Percentiles rank a stretch among this genome's conserved stretches.
Conservation (phyloP, 2,329 filamentous ascomycete species). For the Sarocladium oryzae region DNA sequence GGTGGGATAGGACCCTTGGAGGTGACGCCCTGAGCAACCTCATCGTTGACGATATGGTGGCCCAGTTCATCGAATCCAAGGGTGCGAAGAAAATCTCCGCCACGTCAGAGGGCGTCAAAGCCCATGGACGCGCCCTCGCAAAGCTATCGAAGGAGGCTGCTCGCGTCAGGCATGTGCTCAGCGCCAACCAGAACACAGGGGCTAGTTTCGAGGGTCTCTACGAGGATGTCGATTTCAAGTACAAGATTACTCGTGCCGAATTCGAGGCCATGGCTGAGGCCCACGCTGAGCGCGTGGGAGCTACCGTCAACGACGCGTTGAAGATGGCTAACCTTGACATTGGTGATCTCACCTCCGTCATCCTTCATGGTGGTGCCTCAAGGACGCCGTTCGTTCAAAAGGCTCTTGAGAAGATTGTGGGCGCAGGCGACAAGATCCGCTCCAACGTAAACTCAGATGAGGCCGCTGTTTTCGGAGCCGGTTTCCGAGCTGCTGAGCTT, state of each 20-base stretch:
- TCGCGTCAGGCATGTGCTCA: constrained; percentile 79
- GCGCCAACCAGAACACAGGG: constrained; percentile 79
- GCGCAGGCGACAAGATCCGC: constrained; percentile 70
- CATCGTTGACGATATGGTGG: constrained; percentile 83
- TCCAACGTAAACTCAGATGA: constrained; percentile 97
- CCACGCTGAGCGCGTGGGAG: constrained; percentile 61
- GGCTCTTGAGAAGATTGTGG: constrained; percentile 69
- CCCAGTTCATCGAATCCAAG: constrained; percentile 66
- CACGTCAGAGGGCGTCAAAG: constrained; percentile 56
- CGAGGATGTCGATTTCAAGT: constrained; percentile 88
- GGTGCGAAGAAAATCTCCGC: constrained; percentile 60
- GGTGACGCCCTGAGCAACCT: constrained; percentile 84
- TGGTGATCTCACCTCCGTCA: constrained; percentile 76
- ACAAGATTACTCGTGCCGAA: constrained; percentile 72
- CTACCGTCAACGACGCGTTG: constrained; percentile 68
- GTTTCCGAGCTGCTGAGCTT: constrained; percentile 85
- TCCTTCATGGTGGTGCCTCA: constrained; percentile 84
- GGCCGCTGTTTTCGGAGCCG: constrained; percentile 90
- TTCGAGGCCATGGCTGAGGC: constrained; percentile 73
- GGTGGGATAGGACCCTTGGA: constrained; percentile 85
- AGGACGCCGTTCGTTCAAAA: constrained; percentile 93
- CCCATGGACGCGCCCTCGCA: constrained; percentile 76
- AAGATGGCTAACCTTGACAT: constrained; percentile 65
- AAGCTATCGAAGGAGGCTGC: constrained; percentile 93
- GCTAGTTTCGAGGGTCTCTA: constrained; percentile 83